Conservation (phyloP, 495 filamentous ascomycete genomes). For the Hapsidospora chrysogenum region DNA sequence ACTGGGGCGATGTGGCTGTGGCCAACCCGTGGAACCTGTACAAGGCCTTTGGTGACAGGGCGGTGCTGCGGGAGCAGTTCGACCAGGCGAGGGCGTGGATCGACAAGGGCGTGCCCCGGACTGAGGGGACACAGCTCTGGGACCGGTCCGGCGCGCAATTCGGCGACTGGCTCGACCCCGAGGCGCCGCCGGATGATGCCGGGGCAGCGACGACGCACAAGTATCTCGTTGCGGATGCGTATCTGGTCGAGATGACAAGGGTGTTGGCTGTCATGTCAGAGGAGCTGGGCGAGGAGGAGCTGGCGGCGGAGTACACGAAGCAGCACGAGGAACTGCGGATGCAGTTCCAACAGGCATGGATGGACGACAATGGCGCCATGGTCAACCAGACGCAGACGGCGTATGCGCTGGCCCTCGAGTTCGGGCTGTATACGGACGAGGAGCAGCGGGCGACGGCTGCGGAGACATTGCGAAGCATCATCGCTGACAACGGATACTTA, state of each 20-base stretch:
- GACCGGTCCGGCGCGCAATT: constrained; percentile 16
- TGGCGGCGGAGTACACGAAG: constrained; percentile 10
- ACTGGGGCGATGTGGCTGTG: constrained; percentile 25
- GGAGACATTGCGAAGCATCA: constrained; percentile 12
- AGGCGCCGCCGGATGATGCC: constrained; percentile 20
- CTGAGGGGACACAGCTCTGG: constrained; percentile 17
- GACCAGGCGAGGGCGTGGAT: constrained; percentile 23
- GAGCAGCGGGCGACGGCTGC: constrained; percentile 10
- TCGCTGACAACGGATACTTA: constrained; percentile 17
- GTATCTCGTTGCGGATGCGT: constrained; percentile 25
- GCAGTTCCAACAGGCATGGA: no score
- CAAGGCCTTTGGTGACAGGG: constrained; percentile 16
- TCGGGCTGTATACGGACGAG: constrained; percentile 12
- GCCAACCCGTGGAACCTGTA: constrained; percentile 23
- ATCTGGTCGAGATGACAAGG: constrained; percentile 21
- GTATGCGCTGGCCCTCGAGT: constrained; percentile 20
- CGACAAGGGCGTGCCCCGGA: constrained; percentile 19
- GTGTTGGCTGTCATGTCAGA: no score
- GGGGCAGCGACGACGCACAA: constrained; percentile 18
- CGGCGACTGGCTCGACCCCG: constrained; percentile 32
- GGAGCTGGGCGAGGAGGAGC: no score
- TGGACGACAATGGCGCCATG: no score
- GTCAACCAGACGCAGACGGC: constrained; percentile 25
- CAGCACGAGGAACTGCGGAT: constrained; percentile 20
- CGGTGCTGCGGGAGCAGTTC: constrained; percentile 20